These are phyloP conservation scores for Tetrapisispora iriomotensis DNA, from an alignment of 805 yeast species.

Conservation along the genomic window DNA sequence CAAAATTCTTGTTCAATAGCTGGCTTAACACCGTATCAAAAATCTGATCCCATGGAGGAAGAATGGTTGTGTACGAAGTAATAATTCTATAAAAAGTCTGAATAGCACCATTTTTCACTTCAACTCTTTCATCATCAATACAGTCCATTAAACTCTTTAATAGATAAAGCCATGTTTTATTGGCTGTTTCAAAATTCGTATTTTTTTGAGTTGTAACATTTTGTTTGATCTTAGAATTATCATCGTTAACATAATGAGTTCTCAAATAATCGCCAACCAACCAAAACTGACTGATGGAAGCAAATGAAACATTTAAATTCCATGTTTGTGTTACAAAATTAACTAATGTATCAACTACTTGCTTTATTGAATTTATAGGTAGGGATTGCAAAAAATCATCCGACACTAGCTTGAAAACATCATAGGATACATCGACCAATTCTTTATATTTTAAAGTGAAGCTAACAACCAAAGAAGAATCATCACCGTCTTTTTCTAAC, in stretches of 20 bases:
- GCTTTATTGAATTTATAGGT: conserved; percentile 54
- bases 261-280: conserved; percentile 69
- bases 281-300: conserved; percentile 91
- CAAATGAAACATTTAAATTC: conserved; percentile 82
- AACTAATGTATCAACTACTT: conserved; percentile 60
- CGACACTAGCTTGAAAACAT: conserved; percentile 69
- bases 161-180: conserved; percentile 54
- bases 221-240: conserved; percentile 3
- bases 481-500: conserved; percentile 21
- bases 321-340: conserved; percentile 60
- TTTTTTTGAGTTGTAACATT: conserved; percentile 18
- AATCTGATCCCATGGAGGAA: conserved; percentile 61
- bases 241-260: conserved; percentile 9
- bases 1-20: conserved; percentile 29
- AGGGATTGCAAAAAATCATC: conserved; percentile 74
- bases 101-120: conserved; percentile 81
- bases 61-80: conserved; percentile 53
- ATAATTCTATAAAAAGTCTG: conserved; percentile 80
- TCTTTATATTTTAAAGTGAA: conserved; percentile 40
- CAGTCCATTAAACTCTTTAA: conserved; percentile 52
- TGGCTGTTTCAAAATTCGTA: conserved; percentile 20
- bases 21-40: conserved; percentile 52
- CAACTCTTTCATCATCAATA: conserved; percentile 56
- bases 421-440: conserved; percentile 59
- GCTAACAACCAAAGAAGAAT: conserved; percentile 24